A percentile compares a stretch with the other conserved stretches of the same genome.
Conservation (phyloP, 352 stramenopile species). For the Plasmopara halstedii region DNA sequence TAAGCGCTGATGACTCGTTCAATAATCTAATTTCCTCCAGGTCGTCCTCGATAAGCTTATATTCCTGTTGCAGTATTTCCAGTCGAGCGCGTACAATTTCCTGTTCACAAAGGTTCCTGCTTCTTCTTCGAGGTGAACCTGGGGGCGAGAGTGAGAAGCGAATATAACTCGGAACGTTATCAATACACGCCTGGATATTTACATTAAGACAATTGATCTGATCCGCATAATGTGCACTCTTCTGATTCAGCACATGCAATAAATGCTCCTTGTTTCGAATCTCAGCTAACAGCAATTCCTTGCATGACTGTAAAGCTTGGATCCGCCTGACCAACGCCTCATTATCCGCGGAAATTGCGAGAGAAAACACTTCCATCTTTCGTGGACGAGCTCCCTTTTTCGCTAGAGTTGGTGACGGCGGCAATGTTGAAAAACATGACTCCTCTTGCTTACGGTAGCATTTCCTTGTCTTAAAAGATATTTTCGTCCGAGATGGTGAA, state of each 20-base stretch:
- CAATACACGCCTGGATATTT: constrained; percentile 39
- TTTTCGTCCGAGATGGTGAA: constrained; percentile 15
- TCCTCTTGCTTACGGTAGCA: constrained; percentile 30
- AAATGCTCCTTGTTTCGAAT: constrained; percentile 60
- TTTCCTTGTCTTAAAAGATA: constrained; percentile 16
- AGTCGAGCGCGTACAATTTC: constrained; percentile 36
- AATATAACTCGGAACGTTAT: constrained; percentile 12
- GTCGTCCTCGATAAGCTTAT: constrained; percentile 51
- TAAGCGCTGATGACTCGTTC: constrained; percentile 13
- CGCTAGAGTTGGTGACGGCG: constrained; percentile 11
- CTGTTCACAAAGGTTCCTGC: constrained; percentile 31
- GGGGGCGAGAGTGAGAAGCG: constrained; percentile 17
- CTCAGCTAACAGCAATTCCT: constrained; percentile 51
- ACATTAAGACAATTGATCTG: constrained; percentile 51
- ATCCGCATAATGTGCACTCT: constrained; percentile 30
- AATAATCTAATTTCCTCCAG: constrained; percentile 41
- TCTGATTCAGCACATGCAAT: constrained; percentile 48
- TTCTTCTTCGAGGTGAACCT: constrained; percentile 16
- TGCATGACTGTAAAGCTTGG: constrained; percentile 54
- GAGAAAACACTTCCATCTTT: constrained; percentile 9
- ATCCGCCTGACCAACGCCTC: constrained; percentile 43
- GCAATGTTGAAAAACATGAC: constrained; percentile 9
- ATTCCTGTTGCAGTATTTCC: constrained; percentile 52
- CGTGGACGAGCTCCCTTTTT: constrained; percentile 2
- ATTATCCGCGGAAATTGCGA: constrained; percentile 27